Base-by-base conservation (phyloP, 2,329 filamentous ascomycete genomes). In the Malbranchea zuffiana region DNA sequence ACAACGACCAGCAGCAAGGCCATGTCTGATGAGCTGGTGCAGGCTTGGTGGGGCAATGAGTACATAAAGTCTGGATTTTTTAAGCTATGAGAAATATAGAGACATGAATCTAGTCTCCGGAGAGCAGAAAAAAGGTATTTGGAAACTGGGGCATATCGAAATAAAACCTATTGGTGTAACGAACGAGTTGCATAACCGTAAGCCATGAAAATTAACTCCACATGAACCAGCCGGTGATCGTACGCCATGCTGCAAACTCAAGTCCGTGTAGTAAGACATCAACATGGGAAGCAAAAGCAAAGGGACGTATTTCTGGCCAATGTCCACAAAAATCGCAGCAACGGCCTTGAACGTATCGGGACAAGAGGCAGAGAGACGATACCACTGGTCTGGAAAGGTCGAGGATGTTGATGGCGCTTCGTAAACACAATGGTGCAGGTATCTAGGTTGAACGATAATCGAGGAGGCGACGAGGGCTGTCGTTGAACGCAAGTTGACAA, bases 391-490 rank as follows among this genome's bases (percentile, higher is more conserved):
- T 4, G 16, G 12, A 17, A 8, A 13, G 21, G 16, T 4, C 13
- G 4, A 16, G 18, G 33, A 8, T 20, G 7, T 20, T 32, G 19
- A 25, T 15, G 21, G 15, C 26, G 15, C 11, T 30, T 16, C 12
- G 17, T 7, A 27, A 17, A 33, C 5, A 27, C 16, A 20, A 16
- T 16, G 33, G 24, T 29, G n/a, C n/a, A 38, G 28, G 29, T 32
- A 38, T 38, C 36, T 38, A 30, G 23, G 29, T 38, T 38, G 29
- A 38, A 33, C 33, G 36, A 33, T 38, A 20, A 17, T 24, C 30
- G 23, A n/a, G n/a, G 16, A 23, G 17, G 23, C 32, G 20, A 28
- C 19, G 36, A n/a, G 27, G 23, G 29, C 30, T 31, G 30, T 23
- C 25, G 30, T 29, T 19, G 24, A 39, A 3, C 34, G 36, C 24